These are phyloP conservation scores for Martiniozyma abietophila DNA, from an alignment of 805 yeast species.

Conservation along the genomic window DNA sequence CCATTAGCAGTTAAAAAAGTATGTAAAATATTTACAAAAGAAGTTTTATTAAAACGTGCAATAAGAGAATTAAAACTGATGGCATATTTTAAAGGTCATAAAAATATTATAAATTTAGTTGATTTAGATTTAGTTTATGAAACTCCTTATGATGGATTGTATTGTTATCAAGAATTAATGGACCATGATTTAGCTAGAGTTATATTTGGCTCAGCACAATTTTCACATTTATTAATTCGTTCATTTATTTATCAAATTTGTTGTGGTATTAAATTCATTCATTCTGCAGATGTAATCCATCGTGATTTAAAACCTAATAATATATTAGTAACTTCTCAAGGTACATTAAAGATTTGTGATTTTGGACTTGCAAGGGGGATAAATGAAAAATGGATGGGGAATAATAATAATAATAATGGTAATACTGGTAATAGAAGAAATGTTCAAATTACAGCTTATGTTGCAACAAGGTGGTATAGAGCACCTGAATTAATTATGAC, in stretches of 20 bases:
- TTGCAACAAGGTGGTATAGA: constrained; percentile 92
- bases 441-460: constrained; percentile 59
- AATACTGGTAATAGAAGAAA: constrained; percentile 19
- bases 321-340: constrained; percentile 65
- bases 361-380: constrained; percentile 89
- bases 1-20: constrained; percentile 75
- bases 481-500: constrained; percentile 84
- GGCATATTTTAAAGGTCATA: constrained; percentile 80
- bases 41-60: constrained; percentile 66
- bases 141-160: constrained; percentile 74
- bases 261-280: constrained; percentile 83
- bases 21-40: constrained; percentile 55
- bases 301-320: constrained; percentile 91
- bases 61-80: constrained; percentile 74
- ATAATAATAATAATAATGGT: constrained; percentile 26
- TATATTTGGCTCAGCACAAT: constrained; percentile 66
- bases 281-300: constrained; percentile 86
- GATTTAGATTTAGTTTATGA: constrained; percentile 64
- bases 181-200: constrained; percentile 76
- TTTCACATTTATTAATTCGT: constrained; percentile 78
- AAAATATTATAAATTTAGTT: constrained; percentile 63
- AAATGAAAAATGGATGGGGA: constrained; percentile 23
- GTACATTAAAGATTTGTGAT: constrained; percentile 79
- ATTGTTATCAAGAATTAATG: constrained; percentile 79
- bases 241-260: constrained; percentile 70